A percentile compares a stretch with the other conserved stretches of the same genome.
phyloP scores from a whole-genome alignment of 768 basidiomycete genomes.

The Psilocybe subaeruginosa region DNA sequence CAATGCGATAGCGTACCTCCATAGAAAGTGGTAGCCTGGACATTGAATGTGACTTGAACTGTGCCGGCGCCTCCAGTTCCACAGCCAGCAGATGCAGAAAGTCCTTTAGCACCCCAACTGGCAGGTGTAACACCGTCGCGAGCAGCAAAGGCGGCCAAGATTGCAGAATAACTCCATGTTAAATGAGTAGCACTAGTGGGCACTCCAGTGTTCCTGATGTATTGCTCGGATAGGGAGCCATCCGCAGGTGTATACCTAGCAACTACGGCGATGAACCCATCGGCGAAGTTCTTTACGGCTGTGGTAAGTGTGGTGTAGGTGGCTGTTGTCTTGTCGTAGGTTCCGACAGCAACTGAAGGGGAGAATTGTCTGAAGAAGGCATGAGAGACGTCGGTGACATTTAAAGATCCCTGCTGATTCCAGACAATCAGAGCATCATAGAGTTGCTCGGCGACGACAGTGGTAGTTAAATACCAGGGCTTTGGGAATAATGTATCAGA shows the following conservation, averaged over 20 bases:
- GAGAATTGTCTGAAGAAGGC: slow-evolving; percentile 71
- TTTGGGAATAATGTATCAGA: slow-evolving; percentile 23
- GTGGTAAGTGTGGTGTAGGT: slow-evolving; percentile 52
- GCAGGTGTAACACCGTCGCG: slow-evolving; percentile 47
- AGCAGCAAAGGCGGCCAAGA: slow-evolving; percentile 63
- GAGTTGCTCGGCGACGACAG: slow-evolving; percentile 79
- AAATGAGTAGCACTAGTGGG: slow-evolving; percentile 68
- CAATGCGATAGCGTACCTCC: slow-evolving; percentile 50
- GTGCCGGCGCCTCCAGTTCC: slow-evolving; percentile 32
- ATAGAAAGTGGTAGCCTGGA: slow-evolving; percentile 54
- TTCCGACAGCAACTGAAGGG: slow-evolving; percentile 51
- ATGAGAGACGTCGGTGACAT: slow-evolving; percentile 63
- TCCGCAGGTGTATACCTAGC: slow-evolving; percentile 64
- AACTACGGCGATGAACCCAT: slow-evolving; percentile 64
- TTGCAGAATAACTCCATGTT: slow-evolving; percentile 79
- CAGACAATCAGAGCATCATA: slow-evolving; percentile 74
- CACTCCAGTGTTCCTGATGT: slow-evolving; percentile 46
- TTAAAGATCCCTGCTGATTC: slow-evolving; percentile 51
- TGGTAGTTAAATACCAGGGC: slow-evolving; percentile 79
- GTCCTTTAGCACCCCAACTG: slow-evolving; percentile 69
- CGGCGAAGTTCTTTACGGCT: slow-evolving; percentile 59
- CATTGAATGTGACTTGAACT: slow-evolving; percentile 60
- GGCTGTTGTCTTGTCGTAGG: slow-evolving; percentile 49
- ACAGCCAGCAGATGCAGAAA: slow-evolving; percentile 50
- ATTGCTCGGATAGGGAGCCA: slow-evolving; percentile 72